These are phyloP conservation scores for Nicotiana benthamiana DNA, from an alignment of 257 asterid genomes.

Conservation along the genomic window DNA sequence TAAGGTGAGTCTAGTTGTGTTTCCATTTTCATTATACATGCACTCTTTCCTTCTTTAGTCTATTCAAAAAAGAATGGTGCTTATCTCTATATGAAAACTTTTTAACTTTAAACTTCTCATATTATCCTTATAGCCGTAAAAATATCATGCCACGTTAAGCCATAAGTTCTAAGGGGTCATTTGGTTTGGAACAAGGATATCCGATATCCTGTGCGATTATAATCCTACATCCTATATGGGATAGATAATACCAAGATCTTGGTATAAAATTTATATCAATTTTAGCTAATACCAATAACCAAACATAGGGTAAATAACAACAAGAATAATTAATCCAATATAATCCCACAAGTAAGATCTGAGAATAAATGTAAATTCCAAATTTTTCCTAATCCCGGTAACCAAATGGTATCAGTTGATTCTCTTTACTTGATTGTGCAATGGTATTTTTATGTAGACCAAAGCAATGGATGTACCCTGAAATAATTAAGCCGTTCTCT, in stretches of 20 bases:
- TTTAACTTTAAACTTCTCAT: background rate
- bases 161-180: background rate
- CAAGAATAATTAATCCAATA: no score
- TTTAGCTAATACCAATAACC: no score
- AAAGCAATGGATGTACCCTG: background rate
- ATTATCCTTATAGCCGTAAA: background rate
- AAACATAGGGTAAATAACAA: no score
- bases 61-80: background rate
- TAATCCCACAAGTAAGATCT: no score
- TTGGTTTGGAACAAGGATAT: no score
- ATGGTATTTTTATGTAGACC: background rate
- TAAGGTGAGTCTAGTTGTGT: slow-evolving; percentile 19
- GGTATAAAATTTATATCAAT: no score
- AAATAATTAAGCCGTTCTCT: background rate
- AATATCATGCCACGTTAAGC: background rate
- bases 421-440: background rate
- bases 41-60: background rate
- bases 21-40: background rate
- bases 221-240: no score
- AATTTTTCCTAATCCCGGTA: no score
- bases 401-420: background rate
- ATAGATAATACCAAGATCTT: no score
- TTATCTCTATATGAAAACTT: background rate
- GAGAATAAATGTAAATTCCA: no score
- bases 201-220: no score